phyloP scores from a whole-genome alignment of 108 stramenopile species.

The Nitzschia inconspicua region DNA sequence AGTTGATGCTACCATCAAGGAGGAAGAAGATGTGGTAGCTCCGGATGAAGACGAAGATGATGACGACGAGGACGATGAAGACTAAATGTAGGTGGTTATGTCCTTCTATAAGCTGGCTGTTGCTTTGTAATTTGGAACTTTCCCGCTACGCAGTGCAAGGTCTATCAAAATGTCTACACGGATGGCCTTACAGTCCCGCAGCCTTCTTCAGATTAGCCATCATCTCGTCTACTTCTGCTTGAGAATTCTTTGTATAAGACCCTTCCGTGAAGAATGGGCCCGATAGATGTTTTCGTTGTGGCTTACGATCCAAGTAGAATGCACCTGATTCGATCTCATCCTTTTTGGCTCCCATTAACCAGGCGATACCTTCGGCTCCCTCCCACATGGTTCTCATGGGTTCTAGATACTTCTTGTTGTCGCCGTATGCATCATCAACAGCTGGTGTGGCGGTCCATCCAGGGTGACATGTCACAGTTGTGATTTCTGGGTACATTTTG shows the following conservation, averaged over 20 bases:
- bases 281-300: conserved; percentile 81
- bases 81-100: too few relatives aligned
- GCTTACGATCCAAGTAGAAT: conserved; percentile 83
- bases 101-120: too few relatives aligned
- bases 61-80: conserved; percentile 41
- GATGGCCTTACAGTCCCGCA: conserved; percentile 22
- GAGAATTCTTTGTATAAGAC: conserved; percentile 76
- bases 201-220: conserved; percentile 58
- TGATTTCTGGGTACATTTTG: conserved; percentile 46
- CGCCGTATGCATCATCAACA: conserved; percentile 85
- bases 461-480: conserved; percentile 64
- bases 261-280: conserved; percentile 83
- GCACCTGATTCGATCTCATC: conserved; percentile 68
- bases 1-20: conserved; percentile 44
- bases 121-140: too few relatives aligned
- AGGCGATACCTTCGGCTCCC: conserved; percentile 90
- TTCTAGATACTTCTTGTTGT: conserved; percentile 70
- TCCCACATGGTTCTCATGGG: conserved; percentile 88
- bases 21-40: conserved; percentile 33
- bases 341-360: conserved; percentile 57
- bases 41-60: conserved; percentile 60
- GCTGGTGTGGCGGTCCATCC: conserved; percentile 84
- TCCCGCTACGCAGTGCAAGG: too few relatives aligned
- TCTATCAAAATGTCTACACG: neutral
- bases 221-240: conserved; percentile 75